Evolutionary conservation across 169 alveolate species (phyloP), one percentile per base, ranked within the genome.

Genomic region (Eimeria maxima): DNA sequence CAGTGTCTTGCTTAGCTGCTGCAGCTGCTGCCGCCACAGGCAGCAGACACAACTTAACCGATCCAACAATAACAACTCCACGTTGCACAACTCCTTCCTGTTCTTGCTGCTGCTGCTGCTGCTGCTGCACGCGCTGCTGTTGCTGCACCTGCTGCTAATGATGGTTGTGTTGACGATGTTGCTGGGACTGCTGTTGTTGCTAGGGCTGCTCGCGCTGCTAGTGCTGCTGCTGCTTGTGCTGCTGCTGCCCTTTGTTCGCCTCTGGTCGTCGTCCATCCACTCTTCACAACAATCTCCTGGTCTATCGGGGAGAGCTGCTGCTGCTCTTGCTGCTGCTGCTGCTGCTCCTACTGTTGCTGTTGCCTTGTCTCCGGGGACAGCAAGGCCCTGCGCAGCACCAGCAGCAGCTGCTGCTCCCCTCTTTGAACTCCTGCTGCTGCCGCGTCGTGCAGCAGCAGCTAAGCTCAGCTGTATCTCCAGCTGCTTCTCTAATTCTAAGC

Each of bases 151-250:
- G 67, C n/a, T 57, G 24, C n/a, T 7, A 24, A 13, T 57, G n/a
- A 5, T 57, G 18, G 67, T 16, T 3, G n/a, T 57, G 67, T 24
- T 57, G 67, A 16, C 3, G 67, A 16, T 57, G 67, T 3, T 57
- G 22, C 24, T 57, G 67, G n/a, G 7, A 24, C 67, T 57, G 67
- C n/a, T 57, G 24, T 6, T 6, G 60, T 53, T 53, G 18, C 60
- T 53, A 53, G 60, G 60, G 13, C 60, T 53, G 18, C 60, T 53
- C 60, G 6, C 13, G 60, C 67, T 57, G 67, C 90, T 81, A 13
- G n/a, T 81, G 73, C 90, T 44, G 90, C 90, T 81, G 90, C 90
- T 81, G 73, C 73, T 53, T n/a, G n/a, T n/a, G n/a, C n/a, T n/a
- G n/a, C n/a, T n/a, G 33, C 90, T 29, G 87, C 27, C 22, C 22